Conservation (phyloP, 164 flowering plant genomes). For the Cinnamomum chago region DNA sequence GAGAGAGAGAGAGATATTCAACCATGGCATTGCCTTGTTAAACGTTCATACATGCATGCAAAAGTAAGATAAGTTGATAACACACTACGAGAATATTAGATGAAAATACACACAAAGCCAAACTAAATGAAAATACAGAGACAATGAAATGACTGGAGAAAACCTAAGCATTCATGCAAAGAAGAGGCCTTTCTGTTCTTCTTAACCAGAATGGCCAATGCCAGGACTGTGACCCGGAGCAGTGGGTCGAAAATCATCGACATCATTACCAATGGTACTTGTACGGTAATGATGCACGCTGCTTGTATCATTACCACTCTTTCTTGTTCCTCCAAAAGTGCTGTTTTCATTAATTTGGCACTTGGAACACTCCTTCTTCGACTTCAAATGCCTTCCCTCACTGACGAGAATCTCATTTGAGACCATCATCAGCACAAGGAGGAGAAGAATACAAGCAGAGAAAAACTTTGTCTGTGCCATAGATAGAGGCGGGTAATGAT, state of each 20-base stretch:
- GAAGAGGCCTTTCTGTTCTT: not conserved
- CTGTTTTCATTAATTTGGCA: not conserved
- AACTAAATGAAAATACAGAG: not conserved
- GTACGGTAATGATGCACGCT: not conserved
- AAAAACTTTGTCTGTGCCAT: constrained; percentile 15
- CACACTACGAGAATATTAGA: too few species aligned
- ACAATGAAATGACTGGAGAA: not conserved
- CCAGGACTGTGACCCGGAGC: constrained; percentile 14
- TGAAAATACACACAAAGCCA: not conserved
- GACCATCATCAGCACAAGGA: constrained; percentile 14
- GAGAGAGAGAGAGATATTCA: too few species aligned
- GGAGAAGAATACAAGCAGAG: constrained; percentile 12
- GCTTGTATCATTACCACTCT: not conserved
- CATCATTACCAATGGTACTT: not conserved
- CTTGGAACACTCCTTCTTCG: constrained; percentile 1
- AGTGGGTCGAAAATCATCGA: constrained; percentile 7
- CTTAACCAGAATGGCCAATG: constrained; percentile 4
- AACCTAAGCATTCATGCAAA: not conserved
- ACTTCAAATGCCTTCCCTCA: constrained; percentile 30
- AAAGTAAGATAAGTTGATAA: too few species aligned
- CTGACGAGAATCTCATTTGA: constrained; percentile 12
- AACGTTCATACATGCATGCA: too few species aligned
- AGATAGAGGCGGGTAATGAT: too few species aligned
- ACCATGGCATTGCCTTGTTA: too few species aligned
- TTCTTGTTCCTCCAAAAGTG: not conserved